Evolutionary conservation across 2,329 filamentous ascomycete species (phyloP).

Genomic region (Curvularia sp.): DNA sequence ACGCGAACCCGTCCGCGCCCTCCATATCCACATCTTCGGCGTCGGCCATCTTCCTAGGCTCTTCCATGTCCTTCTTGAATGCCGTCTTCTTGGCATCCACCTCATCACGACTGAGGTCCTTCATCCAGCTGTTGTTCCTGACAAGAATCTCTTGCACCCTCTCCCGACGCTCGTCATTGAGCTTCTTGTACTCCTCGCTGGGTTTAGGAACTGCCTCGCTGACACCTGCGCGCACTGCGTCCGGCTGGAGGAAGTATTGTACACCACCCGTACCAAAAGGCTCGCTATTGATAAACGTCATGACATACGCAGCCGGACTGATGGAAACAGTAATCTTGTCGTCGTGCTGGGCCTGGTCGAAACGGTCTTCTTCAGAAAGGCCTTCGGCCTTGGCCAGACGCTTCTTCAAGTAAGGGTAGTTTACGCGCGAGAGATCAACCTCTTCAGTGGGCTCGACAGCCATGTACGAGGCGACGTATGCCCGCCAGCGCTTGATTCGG

Average conservation of each 20-base stretch:
- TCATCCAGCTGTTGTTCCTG: constrained; percentile 57
- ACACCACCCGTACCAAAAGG: constrained; percentile 41
- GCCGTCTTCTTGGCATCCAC: constrained; percentile 54
- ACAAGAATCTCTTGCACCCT: constrained; percentile 53
- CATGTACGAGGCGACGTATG: constrained; percentile 92
- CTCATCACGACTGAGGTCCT: constrained; percentile 55
- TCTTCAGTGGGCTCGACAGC: constrained; percentile 80
- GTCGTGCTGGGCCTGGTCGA: constrained; percentile 42
- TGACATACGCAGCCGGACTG: constrained; percentile 53
- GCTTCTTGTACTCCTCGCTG: constrained; percentile 41
- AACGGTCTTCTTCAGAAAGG: constrained; percentile 40
- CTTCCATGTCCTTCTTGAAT: constrained; percentile 44
- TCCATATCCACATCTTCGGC: constrained; percentile 48
- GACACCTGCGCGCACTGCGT: constrained; percentile 45
- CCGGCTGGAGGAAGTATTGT: constrained; percentile 53
- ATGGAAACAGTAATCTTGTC: constrained; percentile 57
- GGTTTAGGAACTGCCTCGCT: constrained; percentile 46
- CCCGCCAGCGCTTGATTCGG: constrained; percentile 77
- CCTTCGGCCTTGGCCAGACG: constrained; percentile 48
- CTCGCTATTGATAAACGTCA: constrained; percentile 54
- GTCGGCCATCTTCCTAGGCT: constrained; percentile 26
- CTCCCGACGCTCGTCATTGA: constrained; percentile 43
- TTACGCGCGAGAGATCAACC: constrained; percentile 46
- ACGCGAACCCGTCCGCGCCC: constrained; percentile 27
- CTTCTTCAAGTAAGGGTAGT: constrained; percentile 54